Evolutionary conservation across 2,329 filamentous ascomycete species (phyloP).

Genomic region (Pseudocercospora vitis): DNA sequence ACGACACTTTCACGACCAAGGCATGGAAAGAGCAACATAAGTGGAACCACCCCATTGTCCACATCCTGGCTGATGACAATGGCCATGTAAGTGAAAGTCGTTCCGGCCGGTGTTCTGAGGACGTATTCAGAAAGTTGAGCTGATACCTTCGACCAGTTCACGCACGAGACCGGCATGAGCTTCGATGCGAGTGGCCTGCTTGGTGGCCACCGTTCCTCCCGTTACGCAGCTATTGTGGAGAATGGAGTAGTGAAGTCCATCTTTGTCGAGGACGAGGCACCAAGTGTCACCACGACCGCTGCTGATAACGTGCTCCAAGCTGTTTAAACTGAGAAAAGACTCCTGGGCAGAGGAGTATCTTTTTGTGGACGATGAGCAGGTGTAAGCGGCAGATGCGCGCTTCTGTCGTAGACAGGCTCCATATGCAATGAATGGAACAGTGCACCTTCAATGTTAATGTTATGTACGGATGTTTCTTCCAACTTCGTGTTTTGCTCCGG

Average conservation of each 20-base stretch:
- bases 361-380: too few relatives aligned
- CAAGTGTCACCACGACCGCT: conserved; percentile 27
- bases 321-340: too few relatives aligned
- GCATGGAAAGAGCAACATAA: conserved; percentile 33
- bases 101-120: too few relatives aligned
- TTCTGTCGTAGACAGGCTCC: neutral
- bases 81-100: conserved; percentile 20
- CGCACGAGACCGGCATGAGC: conserved; percentile 27
- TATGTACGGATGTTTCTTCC: neutral
- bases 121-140: neutral
- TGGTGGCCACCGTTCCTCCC: conserved; percentile 29
- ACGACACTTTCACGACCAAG: conserved; percentile 31
- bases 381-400: neutral
- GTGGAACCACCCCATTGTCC: conserved; percentile 26
- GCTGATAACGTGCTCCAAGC: conserved; percentile 28
- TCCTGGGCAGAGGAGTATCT: too few relatives aligned
- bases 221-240: conserved; percentile 31
- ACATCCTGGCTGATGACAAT: conserved; percentile 33
- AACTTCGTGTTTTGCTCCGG: neutral
- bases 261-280: conserved; percentile 32
- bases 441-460: neutral
- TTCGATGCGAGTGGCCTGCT: conserved; percentile 30
- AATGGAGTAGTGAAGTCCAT: conserved; percentile 27
- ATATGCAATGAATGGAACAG: neutral
- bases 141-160: conserved; percentile 22